These are phyloP conservation scores for Salvia miltiorrhiza DNA, from an alignment of 257 asterid species.

Conservation along the genomic window DNA sequence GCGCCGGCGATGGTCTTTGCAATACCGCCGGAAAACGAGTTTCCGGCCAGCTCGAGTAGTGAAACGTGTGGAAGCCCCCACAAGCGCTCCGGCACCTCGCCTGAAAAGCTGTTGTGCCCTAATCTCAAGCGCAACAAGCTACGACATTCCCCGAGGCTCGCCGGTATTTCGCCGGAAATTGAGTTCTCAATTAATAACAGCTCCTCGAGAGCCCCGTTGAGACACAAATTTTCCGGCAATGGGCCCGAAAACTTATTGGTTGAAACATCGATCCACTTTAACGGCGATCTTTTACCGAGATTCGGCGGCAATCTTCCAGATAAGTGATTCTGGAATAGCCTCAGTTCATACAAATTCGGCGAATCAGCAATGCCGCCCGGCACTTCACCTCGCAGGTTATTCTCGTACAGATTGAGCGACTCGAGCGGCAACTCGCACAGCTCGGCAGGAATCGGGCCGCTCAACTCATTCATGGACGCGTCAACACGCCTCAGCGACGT, in stretches of 20 bases:
- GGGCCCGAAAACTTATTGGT: slow-evolving; percentile 67
- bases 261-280: slow-evolving; percentile 83
- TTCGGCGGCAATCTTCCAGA: slow-evolving; percentile 57
- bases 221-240: slow-evolving; percentile 65
- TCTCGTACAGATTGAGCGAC: slow-evolving; percentile 88
- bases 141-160: slow-evolving; percentile 58
- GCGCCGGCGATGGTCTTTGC: slow-evolving; percentile 75
- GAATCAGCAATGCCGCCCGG: slow-evolving; percentile 70
- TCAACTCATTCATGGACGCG: slow-evolving; percentile 79
- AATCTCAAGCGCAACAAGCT: slow-evolving; percentile 77
- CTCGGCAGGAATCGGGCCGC: slow-evolving; percentile 76
- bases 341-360: slow-evolving; percentile 69
- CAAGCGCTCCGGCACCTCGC: slow-evolving; percentile 65
- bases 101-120: slow-evolving; percentile 67
- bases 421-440: slow-evolving; percentile 80
- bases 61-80: slow-evolving; percentile 97
- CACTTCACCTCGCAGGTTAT: slow-evolving; percentile 59
- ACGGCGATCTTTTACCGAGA: slow-evolving; percentile 74
- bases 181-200: slow-evolving; percentile 60
- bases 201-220: slow-evolving; percentile 60
- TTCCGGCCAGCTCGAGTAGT: slow-evolving; percentile 67
- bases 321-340: slow-evolving; percentile 72
- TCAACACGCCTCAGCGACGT: slow-evolving; percentile 70
- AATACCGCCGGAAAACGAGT: slow-evolving; percentile 73
- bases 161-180: slow-evolving; percentile 75